Evolutionary conservation across 2,329 filamentous ascomycete species (phyloP).

Genomic region (Xylariaceae sp.): DNA sequence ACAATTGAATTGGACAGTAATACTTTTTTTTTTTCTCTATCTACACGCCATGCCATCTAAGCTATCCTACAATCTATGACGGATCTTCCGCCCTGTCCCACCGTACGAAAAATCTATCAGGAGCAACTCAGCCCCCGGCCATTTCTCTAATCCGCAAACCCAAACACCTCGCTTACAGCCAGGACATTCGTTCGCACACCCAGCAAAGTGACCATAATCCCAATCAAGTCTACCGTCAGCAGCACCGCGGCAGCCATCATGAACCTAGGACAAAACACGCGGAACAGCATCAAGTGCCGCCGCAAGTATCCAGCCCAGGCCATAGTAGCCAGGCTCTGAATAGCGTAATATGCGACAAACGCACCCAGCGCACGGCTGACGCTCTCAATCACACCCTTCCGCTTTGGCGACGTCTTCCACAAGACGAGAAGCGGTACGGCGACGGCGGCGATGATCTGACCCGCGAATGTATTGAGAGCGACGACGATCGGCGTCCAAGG

Average conservation of each 20-base stretch:
- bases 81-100: no score
- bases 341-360: conserved; percentile 78
- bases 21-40: no score
- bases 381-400: conserved; percentile 63
- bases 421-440: conserved; percentile 77
- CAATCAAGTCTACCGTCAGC: conserved; percentile 72
- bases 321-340: conserved; percentile 79
- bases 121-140: no score
- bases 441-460: conserved; percentile 77
- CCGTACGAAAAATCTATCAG: no score
- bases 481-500: conserved; percentile 85
- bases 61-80: no score
- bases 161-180: conserved; percentile 84
- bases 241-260: conserved; percentile 74
- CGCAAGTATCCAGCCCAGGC: conserved; percentile 85
- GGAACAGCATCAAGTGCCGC: conserved; percentile 92
- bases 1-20: no score
- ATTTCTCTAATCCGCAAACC: conserved; percentile 63
- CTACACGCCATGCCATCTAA: no score
- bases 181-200: conserved; percentile 73
- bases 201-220: conserved; percentile 64
- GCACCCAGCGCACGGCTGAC: conserved; percentile 68
- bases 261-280: conserved; percentile 88
- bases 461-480: conserved; percentile 80
- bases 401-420: conserved; percentile 84